phyloP scores from a whole-genome alignment of 257 asterid species.

The Rhazya stricta region DNA sequence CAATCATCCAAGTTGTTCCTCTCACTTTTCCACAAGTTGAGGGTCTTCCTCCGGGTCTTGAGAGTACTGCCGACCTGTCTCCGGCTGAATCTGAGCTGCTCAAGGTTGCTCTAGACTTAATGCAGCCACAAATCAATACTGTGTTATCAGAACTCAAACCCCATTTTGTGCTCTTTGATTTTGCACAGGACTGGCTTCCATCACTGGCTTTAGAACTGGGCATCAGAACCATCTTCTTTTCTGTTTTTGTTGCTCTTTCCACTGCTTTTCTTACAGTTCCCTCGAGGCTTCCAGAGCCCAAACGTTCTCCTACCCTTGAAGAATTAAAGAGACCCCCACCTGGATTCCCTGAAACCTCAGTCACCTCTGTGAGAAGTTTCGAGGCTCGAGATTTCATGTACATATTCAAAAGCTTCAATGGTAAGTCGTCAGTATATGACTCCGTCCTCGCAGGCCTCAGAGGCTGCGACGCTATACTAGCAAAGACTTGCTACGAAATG shows the following conservation, averaged over 20 bases:
- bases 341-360: constrained; percentile 43
- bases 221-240: constrained; percentile 35
- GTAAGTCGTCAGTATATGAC: constrained; percentile 35
- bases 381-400: constrained; percentile 46
- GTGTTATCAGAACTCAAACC: constrained; percentile 32
- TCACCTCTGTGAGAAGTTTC: constrained; percentile 29
- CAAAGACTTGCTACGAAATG: constrained; percentile 49
- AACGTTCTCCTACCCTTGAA: constrained; percentile 25
- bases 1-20: constrained; percentile 30
- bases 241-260: constrained; percentile 41
- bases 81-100: constrained; percentile 42
- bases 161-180: constrained; percentile 51
- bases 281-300: constrained; percentile 28
- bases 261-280: constrained; percentile 45
- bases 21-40: constrained; percentile 40
- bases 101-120: constrained; percentile 38
- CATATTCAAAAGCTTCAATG: constrained; percentile 38
- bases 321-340: constrained; percentile 42
- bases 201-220: constrained; percentile 37
- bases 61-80: constrained; percentile 38
- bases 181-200: constrained; percentile 60
- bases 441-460: constrained; percentile 37
- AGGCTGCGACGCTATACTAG: constrained; percentile 42
- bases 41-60: constrained; percentile 44
- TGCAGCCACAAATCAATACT: constrained; percentile 44